phyloP scores from a whole-genome alignment of 306 rosid genomes.

The Glycine latifolia region DNA sequence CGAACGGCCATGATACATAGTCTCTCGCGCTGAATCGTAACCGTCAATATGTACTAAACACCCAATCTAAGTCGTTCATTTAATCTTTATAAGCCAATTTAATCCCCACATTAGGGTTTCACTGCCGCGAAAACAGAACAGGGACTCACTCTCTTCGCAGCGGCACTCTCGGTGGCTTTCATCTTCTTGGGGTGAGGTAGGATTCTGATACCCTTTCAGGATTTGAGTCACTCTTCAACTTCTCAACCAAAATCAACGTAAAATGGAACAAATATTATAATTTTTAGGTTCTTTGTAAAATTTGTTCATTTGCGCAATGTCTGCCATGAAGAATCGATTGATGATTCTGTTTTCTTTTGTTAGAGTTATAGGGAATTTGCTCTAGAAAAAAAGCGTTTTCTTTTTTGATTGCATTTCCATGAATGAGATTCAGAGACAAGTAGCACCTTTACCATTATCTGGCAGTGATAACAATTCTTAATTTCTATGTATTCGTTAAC shows the following conservation, averaged over 20 bases:
- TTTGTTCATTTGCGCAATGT: not conserved
- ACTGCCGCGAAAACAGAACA: constrained; percentile 22
- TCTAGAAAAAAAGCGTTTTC: not conserved
- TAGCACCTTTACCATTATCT: not conserved
- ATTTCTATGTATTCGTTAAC: not conserved
- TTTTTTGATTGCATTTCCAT: not conserved
- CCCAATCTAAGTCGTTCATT: constrained; percentile 34
- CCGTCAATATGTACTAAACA: not conserved
- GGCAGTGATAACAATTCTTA: not conserved
- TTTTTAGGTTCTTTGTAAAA: constrained; percentile 6
- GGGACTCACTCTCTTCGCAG: not conserved
- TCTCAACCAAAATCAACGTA: not conserved
- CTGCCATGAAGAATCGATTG: not conserved
- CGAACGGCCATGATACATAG: constrained; percentile 21
- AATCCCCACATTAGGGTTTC: constrained; percentile 39
- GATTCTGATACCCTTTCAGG: not conserved
- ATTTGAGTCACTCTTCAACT: not conserved
- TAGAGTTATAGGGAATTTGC: not conserved
- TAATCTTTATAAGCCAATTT: not conserved
- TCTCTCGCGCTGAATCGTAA: not conserved
- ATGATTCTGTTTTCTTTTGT: constrained; percentile 1
- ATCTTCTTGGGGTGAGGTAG: constrained; percentile 40
- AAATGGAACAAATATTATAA: not conserved
- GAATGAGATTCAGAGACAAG: constrained; percentile 12
- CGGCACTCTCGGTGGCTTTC: constrained; percentile 29